A percentile compares a stretch with the other conserved stretches of the same genome.
These are phyloP conservation scores for Phialophora macrospora DNA, from an alignment of 2,329 filamentous ascomycete species.

Conservation along the genomic window DNA sequence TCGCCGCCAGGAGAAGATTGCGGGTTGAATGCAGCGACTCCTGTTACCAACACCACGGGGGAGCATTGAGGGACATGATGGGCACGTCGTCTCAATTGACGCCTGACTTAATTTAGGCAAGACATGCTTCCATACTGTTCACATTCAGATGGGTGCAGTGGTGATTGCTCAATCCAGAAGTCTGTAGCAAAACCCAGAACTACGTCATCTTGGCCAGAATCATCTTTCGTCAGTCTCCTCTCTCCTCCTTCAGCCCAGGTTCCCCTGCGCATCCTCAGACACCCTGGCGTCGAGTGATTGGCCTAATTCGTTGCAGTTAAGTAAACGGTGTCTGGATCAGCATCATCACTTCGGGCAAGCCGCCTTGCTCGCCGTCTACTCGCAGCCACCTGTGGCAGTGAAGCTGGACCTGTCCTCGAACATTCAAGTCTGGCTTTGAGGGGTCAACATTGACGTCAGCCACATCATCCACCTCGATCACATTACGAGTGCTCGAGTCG, in stretches of 20 bases:
- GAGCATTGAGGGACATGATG: no score
- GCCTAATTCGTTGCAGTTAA: not conserved
- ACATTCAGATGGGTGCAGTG: not conserved
- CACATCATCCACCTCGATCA: not conserved
- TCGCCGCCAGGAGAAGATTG: no score
- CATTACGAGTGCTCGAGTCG: not conserved
- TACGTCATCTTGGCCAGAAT: not conserved
- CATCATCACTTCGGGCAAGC: not conserved
- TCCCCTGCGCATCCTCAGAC: not conserved
- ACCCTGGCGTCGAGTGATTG: not conserved
- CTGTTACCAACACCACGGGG: no score
- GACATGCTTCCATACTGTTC: not conserved
- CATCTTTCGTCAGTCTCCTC: not conserved
- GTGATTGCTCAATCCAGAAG: not conserved
- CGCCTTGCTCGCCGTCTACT: no score
- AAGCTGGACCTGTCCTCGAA: not conserved
- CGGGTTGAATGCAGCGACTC: no score
- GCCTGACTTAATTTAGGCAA: no score
- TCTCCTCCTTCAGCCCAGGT: not conserved
- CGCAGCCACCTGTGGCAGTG: slow-evolving; percentile 1
- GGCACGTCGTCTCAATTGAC: no score
- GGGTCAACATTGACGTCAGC: slow-evolving; percentile 7
- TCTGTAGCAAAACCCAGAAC: not conserved
- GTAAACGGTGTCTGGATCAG: not conserved
- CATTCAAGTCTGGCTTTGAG: not conserved